Percentiles rank a stretch among this genome's conserved stretches.
Evolutionary conservation across 2,329 filamentous ascomycete species (phyloP).

Genomic region (Coniochaeta ligniaria): DNA sequence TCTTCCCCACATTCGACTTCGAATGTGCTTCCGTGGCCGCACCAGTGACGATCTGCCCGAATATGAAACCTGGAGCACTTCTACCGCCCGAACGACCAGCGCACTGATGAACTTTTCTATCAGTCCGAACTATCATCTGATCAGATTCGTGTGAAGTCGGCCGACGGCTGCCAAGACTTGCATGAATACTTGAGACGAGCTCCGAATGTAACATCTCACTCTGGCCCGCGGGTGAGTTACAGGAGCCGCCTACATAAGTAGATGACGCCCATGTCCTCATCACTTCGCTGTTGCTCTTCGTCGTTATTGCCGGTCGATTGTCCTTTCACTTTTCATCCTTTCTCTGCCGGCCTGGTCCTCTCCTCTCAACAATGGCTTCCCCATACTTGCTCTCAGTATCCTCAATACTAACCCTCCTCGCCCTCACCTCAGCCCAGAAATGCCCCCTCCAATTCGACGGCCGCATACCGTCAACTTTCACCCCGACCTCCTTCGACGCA

Average conservation of each 20-base stretch:
- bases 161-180: neutral
- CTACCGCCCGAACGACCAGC: neutral
- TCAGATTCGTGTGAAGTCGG: neutral
- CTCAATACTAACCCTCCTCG: neutral
- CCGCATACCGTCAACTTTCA: constrained; percentile 30
- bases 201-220: neutral
- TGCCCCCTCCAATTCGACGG: constrained; percentile 38
- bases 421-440: constrained; percentile 15
- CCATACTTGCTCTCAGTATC: neutral
- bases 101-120: neutral
- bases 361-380: neutral
- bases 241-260: neutral
- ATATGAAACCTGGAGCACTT: neutral
- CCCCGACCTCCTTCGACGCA: constrained; percentile 31
- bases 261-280: no score
- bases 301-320: neutral
- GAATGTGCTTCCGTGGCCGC: neutral
- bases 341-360: no score
- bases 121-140: neutral
- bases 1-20: neutral
- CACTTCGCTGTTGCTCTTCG: no score
- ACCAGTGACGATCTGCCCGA: neutral
- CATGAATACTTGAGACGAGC: neutral
- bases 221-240: neutral
- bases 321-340: neutral